phyloP scores from a whole-genome alignment of 495 filamentous ascomycete species.

The Lasiosphaeria ovina region DNA sequence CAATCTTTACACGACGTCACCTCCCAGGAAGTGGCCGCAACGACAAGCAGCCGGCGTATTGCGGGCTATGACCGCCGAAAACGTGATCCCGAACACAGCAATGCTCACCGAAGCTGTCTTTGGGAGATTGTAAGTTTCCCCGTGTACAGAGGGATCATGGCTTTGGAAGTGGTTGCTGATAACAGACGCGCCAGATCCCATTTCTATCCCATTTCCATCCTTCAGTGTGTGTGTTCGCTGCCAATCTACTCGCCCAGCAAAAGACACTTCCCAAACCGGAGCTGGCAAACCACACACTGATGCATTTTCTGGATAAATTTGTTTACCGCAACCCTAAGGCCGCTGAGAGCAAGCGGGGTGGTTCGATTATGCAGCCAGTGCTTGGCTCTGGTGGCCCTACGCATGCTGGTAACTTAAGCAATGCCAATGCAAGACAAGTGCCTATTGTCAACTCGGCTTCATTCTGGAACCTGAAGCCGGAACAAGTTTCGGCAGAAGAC shows the following conservation, averaged over 20 bases:
- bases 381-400: conserved; percentile 60
- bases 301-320: conserved; percentile 94
- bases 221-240: conserved; percentile 85
- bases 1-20: conserved; percentile 56
- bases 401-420: conserved; percentile 63
- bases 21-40: conserved; percentile 15
- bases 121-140: conserved; percentile 74
- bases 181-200: conserved; percentile 50
- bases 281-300: conserved; percentile 78
- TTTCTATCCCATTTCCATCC: conserved; percentile 86
- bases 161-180: conserved; percentile 6
- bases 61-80: conserved; percentile 78
- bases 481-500: conserved; percentile 84
- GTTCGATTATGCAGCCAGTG: conserved; percentile 94
- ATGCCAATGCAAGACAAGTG: conserved; percentile 44
- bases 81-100: conserved; percentile 84
- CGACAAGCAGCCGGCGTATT: not conserved
- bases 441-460: conserved; percentile 74
- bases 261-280: conserved; percentile 83
- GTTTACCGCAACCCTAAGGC: conserved; percentile 89
- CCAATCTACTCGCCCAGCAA: conserved; percentile 61
- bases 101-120: conserved; percentile 83
- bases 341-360: conserved; percentile 58
- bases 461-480: conserved; percentile 89
- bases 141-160: not conserved